Evolutionary conservation across 2,329 filamentous ascomycete genomes (phyloP).

Genomic region (Drechslerella stenobrocha): DNA sequence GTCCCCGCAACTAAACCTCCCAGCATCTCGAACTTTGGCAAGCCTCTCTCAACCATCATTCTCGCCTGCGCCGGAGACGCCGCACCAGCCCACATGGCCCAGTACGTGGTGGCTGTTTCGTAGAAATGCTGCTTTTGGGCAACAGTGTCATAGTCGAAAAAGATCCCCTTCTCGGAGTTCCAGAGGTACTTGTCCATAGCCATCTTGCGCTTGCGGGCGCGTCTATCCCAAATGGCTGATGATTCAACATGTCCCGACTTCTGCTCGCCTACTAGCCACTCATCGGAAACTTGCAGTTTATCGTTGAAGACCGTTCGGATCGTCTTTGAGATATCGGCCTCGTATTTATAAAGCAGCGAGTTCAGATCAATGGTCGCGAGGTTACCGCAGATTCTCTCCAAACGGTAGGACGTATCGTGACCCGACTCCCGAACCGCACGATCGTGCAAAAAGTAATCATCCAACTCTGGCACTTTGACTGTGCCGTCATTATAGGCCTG

Average conservation of each 20-base stretch:
- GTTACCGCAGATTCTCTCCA: slow-evolving; percentile 84
- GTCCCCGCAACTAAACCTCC: slow-evolving; percentile 89
- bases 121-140: slow-evolving; percentile 80
- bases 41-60: slow-evolving; percentile 73
- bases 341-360: slow-evolving; percentile 93
- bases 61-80: slow-evolving; percentile 84
- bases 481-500: slow-evolving; percentile 78
- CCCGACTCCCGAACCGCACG: slow-evolving; percentile 93
- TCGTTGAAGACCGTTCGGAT: slow-evolving; percentile 85
- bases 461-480: slow-evolving; percentile 81
- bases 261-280: slow-evolving; percentile 72
- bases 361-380: slow-evolving; percentile 94
- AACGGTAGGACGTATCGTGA: slow-evolving; percentile 91
- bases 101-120: slow-evolving; percentile 91
- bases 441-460: slow-evolving; percentile 95
- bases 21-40: slow-evolving; percentile 84
- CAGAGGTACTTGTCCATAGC: slow-evolving; percentile 91
- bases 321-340: slow-evolving; percentile 83
- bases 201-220: slow-evolving; percentile 78
- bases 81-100: slow-evolving; percentile 94
- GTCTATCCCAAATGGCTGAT: slow-evolving; percentile 86
- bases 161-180: slow-evolving; percentile 91
- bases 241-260: slow-evolving; percentile 72
- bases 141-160: slow-evolving; percentile 92
- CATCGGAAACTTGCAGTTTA: slow-evolving; percentile 75